A percentile compares a stretch with the other conserved stretches of the same genome.
Conservation (phyloP, 208 protist genomes). For the Crithidia acanthocephali region DNA sequence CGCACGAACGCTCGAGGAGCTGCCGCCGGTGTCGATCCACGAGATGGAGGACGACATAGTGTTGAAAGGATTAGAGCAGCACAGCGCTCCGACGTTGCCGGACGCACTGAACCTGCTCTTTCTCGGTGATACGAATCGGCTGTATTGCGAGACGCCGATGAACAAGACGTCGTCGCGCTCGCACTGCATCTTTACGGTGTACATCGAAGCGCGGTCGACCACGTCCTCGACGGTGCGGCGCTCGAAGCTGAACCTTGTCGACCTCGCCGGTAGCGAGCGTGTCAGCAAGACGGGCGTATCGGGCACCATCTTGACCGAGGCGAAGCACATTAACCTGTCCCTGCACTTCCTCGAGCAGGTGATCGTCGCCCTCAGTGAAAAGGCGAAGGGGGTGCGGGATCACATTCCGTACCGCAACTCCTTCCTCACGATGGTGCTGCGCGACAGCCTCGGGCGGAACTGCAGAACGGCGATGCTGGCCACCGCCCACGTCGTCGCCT, state of each 20-base stretch:
- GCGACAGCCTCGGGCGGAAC: conserved; percentile 95
- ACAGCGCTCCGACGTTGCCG: conserved; percentile 66
- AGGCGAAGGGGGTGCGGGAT: conserved; percentile 75
- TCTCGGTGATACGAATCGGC: conserved; percentile 86
- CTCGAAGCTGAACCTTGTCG: conserved; percentile 89
- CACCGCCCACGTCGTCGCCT: conserved; percentile 66
- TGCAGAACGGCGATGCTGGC: conserved; percentile 95
- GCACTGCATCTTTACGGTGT: conserved; percentile 92
- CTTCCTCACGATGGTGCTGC: conserved; percentile 95
- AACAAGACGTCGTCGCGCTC: conserved; percentile 94
- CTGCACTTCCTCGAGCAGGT: conserved; percentile 90
- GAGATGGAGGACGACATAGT: conserved; percentile 67
- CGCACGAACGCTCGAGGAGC: conserved; percentile 76
- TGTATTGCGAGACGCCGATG: conserved; percentile 92
- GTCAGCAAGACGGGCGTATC: conserved; percentile 87
- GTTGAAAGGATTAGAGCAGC: conserved; percentile 68
- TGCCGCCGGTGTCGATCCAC: conserved; percentile 69
- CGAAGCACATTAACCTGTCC: conserved; percentile 93
- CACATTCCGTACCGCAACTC: conserved; percentile 96
- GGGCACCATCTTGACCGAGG: conserved; percentile 72
- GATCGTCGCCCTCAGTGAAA: conserved; percentile 86
- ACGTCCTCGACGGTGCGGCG: conserved; percentile 57
- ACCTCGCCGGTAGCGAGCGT: conserved; percentile 94
- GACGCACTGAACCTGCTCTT: conserved; percentile 88
- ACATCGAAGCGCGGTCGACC: conserved; percentile 63